phyloP scores from a whole-genome alignment of 805 yeast species.

The Isabelozyma rhagii region DNA sequence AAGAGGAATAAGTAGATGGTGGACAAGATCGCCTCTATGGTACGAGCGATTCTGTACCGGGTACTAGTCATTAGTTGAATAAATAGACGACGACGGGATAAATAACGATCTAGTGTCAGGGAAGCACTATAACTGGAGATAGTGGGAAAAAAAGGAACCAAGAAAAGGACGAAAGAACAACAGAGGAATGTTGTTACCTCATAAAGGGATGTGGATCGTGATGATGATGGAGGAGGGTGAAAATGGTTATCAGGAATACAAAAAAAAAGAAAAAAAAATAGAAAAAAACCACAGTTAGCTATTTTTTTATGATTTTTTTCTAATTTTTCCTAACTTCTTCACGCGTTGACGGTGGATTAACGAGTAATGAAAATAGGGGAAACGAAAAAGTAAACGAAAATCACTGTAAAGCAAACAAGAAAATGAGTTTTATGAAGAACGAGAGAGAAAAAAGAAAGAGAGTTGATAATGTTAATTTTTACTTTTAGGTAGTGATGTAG shows the following conservation, averaged over 20 bases:
- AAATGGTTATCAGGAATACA: not conserved
- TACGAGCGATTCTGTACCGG: not conserved
- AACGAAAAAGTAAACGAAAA: not conserved
- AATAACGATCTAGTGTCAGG: not conserved
- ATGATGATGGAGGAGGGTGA: too few species aligned
- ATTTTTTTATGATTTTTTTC: not conserved
- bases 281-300: not conserved
- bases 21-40: slow-evolving; percentile 31
- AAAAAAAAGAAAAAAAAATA: too few species aligned
- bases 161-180: not conserved
- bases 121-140: not conserved
- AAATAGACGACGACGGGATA: not conserved
- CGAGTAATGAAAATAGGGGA: not conserved
- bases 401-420: not conserved
- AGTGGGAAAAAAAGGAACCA: too few species aligned
- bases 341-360: not conserved
- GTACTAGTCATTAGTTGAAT: not conserved
- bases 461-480: too few species aligned
- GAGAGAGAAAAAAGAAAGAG: too few species aligned
- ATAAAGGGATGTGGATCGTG: too few species aligned
- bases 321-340: not conserved
- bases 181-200: too few species aligned
- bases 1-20: slow-evolving; percentile 64
- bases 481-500: too few species aligned
- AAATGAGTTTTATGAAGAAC: not conserved